Base-by-base conservation (phyloP, 345 rosid species). In the Excoecaria cochinchinensis region DNA sequence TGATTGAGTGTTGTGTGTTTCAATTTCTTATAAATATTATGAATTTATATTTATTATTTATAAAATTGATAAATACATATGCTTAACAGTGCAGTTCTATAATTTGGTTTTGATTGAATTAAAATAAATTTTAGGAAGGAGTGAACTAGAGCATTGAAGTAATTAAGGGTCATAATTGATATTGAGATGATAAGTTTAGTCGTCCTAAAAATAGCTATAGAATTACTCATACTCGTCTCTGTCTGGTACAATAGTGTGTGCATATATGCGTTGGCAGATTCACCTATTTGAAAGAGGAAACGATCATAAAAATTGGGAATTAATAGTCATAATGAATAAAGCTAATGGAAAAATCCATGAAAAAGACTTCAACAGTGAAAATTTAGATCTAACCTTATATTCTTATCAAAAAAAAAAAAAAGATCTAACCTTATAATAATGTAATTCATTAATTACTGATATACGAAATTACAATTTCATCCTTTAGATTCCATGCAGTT, bases 311-410 rank as follows among this genome's bases (percentile, higher is more conserved):
- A 64, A 7, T 21, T 10, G 6, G 51, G 64, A 38, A 16, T 25
- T 69, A 51, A 52, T 15, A 31, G 16, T 17, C 42, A 67, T 56
- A 46, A 17, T 16, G 25, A 0, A 42, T n/a, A 24, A 15, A 52
- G 55, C 5, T 57, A 46, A 69, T 44, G 48, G 48, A 5, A 44
- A 71, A 63, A 50, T 51, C n/a, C 19, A 31, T 57, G 72, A 79
- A 58, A 64, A 63, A 4, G 74, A 47, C 56, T 46, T 21, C 46
- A 74, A 31, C 38, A 4, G 53, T 71, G 56, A 71, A 77, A 65
- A n/a, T 11, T 46, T 55, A 36, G 59, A 71, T 56, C 73, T 42
- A 74, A 36, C 60, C 77, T 72, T 69, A 36, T 17, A 62, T n/a
- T n/a, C n/a, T n/a, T n/a, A n/a, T n/a, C n/a, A n/a, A n/a, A n/a